Conservation (phyloP, 2,329 filamentous ascomycete genomes). For the Xylaria sp. region DNA sequence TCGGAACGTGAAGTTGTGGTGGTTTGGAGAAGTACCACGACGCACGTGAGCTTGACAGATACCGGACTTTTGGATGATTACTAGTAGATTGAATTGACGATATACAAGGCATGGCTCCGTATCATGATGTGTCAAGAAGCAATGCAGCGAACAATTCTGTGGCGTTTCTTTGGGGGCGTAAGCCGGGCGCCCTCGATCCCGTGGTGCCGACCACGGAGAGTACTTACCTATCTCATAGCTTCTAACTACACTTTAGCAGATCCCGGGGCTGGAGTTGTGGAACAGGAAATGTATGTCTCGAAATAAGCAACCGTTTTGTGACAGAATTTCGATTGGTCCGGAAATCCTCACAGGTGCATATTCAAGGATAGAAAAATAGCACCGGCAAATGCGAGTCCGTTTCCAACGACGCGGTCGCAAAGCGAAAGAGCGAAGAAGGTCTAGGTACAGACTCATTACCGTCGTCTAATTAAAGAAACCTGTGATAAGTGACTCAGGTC, state of each 20-base stretch:
- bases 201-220: not conserved
- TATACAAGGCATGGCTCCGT: not conserved
- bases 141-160: slow-evolving; percentile 7
- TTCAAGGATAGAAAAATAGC: not conserved
- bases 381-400: not conserved
- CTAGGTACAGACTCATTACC: not conserved
- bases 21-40: slow-evolving; percentile 10
- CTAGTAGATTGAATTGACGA: not conserved
- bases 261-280: slow-evolving; percentile 15
- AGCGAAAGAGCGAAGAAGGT: not conserved
- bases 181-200: slow-evolving; percentile 2
- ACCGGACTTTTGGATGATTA: slow-evolving; percentile 9
- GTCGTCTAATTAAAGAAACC: not conserved
- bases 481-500: not conserved
- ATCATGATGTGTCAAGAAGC: slow-evolving; percentile 13
- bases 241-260: not conserved
- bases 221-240: not conserved
- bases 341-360: slow-evolving; percentile 6
- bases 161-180: slow-evolving; percentile 20
- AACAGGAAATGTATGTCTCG: slow-evolving; percentile 36
- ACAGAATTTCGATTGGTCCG: slow-evolving; percentile 21
- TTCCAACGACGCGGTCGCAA: slow-evolving; percentile 2
- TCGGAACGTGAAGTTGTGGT: slow-evolving; percentile 13
- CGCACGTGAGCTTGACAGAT: slow-evolving; percentile 28
- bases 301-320: slow-evolving; percentile 27